Conservation (phyloP, 2,329 filamentous ascomycete genomes). For the Fonsecaea pedrosoi region DNA sequence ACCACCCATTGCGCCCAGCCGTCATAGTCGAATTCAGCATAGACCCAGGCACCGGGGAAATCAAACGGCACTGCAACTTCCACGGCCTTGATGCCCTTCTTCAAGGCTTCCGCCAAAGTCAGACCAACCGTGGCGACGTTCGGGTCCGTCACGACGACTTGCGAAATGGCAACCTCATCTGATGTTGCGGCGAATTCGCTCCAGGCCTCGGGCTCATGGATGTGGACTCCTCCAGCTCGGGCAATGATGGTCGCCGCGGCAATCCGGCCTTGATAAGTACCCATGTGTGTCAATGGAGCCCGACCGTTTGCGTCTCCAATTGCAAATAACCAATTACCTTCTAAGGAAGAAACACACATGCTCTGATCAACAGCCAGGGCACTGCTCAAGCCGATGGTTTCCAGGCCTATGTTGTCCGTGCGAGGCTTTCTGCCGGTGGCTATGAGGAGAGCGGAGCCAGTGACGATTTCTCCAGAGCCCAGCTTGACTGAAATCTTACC, state of each 20-base stretch:
- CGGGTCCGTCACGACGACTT: conserved; percentile 27
- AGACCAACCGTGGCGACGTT: conserved; percentile 21
- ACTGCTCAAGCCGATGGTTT: conserved; percentile 11
- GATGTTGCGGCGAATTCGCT: conserved; percentile 18
- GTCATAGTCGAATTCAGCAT: conserved; percentile 23
- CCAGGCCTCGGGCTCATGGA: conserved; percentile 11
- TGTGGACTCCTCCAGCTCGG: conserved; percentile 6
- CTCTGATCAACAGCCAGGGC: conserved; percentile 19
- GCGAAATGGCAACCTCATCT: conserved; percentile 18
- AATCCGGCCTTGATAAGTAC: conserved; percentile 25
- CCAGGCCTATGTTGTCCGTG: conserved; percentile 19
- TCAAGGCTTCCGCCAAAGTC: conserved; percentile 18
- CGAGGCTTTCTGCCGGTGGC: conserved; percentile 20
- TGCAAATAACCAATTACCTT: conserved; percentile 24
- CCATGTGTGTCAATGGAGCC: conserved; percentile 26
- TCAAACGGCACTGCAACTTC: conserved; percentile 12
- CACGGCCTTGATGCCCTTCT: conserved; percentile 20
- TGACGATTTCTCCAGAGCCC: conserved; percentile 7
- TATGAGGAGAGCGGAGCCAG: conserved; percentile 16
- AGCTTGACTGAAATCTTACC: neutral
- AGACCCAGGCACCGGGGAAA: conserved; percentile 21
- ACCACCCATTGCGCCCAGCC: conserved; percentile 34
- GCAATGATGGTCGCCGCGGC: conserved; percentile 22
- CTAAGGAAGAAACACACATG: conserved; percentile 16
- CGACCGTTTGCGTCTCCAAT: conserved; percentile 26